Conservation (phyloP, 2,329 filamentous ascomycete species). For the Venturia asperata region DNA sequence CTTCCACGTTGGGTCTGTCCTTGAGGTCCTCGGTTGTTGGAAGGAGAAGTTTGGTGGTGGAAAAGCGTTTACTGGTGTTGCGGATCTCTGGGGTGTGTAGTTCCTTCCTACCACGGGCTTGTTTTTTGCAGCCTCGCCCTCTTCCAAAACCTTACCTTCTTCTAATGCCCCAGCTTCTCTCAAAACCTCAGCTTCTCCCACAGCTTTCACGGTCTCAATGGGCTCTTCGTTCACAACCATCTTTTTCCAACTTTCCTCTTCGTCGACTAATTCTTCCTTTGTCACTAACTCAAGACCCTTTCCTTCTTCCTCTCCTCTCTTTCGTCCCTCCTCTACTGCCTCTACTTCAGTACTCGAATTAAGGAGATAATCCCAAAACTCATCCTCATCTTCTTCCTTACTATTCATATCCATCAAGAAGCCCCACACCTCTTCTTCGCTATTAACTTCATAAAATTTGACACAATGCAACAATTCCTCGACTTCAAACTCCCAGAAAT, state of each 20-base stretch:
- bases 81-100: neutral
- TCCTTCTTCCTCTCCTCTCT: neutral
- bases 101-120: neutral
- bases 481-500: neutral
- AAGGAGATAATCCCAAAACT: neutral
- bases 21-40: neutral
- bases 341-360: neutral
- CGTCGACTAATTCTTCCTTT: neutral
- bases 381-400: neutral
- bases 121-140: neutral
- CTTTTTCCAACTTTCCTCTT: neutral
- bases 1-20: neutral
- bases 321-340: neutral
- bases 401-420: neutral
- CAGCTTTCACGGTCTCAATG: too few species aligned
- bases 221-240: too few species aligned
- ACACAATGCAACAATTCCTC: conserved; percentile 13
- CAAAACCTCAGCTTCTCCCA: neutral
- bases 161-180: neutral
- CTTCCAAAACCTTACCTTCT: neutral
- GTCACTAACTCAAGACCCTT: neutral
- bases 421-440: neutral
- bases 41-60: neutral
- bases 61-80: neutral
- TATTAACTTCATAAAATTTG: neutral